Conservation (phyloP, 2,329 filamentous ascomycete species). For the Nemania sp. region DNA sequence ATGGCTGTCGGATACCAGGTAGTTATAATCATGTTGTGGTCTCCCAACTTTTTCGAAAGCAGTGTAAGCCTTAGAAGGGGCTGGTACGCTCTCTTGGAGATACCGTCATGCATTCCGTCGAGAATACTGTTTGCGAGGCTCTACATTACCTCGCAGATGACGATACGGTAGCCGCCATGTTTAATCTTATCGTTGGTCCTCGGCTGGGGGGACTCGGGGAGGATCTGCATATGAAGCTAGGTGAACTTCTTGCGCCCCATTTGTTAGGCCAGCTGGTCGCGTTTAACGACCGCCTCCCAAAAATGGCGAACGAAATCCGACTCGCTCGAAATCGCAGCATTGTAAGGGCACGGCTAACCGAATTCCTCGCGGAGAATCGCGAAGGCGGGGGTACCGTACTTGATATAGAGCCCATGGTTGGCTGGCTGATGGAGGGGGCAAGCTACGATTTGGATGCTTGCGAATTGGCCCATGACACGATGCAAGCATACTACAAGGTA, state of each 20-base stretch:
- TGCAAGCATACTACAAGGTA: no score
- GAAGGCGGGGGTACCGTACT: no score
- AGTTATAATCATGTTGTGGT: conserved; percentile 28
- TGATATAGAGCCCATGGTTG: no score
- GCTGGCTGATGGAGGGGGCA: no score
- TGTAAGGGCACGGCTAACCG: conserved; percentile 34
- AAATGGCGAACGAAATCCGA: conserved; percentile 39
- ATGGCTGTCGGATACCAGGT: conserved; percentile 41
- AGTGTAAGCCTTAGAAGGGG: conserved; percentile 36
- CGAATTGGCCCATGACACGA: no score
- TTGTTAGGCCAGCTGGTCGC: conserved; percentile 42
- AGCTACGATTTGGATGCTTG: no score
- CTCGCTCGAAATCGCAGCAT: conserved; percentile 4
- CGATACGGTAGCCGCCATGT: no score
- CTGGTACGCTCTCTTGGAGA: conserved; percentile 21
- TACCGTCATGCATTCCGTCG: conserved; percentile 23
- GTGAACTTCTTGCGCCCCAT: conserved; percentile 28
- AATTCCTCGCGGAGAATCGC: not conserved
- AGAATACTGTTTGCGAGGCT: not conserved
- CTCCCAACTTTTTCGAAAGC: conserved; percentile 39
- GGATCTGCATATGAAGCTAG: conserved; percentile 14
- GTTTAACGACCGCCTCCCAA: conserved; percentile 41
- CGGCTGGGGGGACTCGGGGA: conserved; percentile 28
- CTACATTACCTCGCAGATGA: no score
- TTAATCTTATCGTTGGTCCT: not conserved